Evolutionary conservation across 257 asterid species (phyloP).

Genomic region (Linaria vulgaris): DNA sequence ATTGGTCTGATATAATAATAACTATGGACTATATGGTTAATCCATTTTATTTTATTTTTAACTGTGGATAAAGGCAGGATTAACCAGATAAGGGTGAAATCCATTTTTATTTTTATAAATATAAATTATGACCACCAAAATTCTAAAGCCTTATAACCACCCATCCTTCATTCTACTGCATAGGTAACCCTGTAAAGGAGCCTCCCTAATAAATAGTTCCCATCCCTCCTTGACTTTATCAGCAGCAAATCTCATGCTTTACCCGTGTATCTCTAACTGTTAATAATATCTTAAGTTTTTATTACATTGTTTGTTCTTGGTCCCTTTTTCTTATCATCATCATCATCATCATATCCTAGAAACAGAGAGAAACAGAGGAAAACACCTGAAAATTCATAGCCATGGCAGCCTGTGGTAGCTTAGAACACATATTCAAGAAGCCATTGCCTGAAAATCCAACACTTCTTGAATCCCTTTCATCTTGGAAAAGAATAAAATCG

Average conservation of each 20-base stretch:
- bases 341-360: neutral
- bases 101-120: neutral
- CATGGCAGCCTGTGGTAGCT: slow-evolving; percentile 84
- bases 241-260: slow-evolving; percentile 39
- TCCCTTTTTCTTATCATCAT: neutral
- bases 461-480: slow-evolving; percentile 59
- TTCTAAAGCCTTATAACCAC: slow-evolving; percentile 46
- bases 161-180: slow-evolving; percentile 41
- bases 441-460: slow-evolving; percentile 61
- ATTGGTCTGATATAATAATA: neutral
- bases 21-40: no score
- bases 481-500: slow-evolving; percentile 64
- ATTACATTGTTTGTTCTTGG: neutral
- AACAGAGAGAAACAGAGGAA: slow-evolving; percentile 1
- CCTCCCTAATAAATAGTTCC: slow-evolving; percentile 54
- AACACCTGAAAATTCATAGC: neutral
- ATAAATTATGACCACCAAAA: slow-evolving; percentile 48
- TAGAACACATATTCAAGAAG: slow-evolving; percentile 72
- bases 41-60: slow-evolving; percentile 17
- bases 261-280: slow-evolving; percentile 39
- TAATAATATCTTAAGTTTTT: slow-evolving; percentile 7
- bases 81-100: slow-evolving; percentile 34
- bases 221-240: slow-evolving; percentile 46
- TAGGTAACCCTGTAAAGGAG: slow-evolving; percentile 38
- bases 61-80: neutral